Evolutionary conservation across 192 early-diverging fungal species (phyloP), one percentile per base, ranked within the genome.

Genomic region (Gamsiella multidivaricata): DNA sequence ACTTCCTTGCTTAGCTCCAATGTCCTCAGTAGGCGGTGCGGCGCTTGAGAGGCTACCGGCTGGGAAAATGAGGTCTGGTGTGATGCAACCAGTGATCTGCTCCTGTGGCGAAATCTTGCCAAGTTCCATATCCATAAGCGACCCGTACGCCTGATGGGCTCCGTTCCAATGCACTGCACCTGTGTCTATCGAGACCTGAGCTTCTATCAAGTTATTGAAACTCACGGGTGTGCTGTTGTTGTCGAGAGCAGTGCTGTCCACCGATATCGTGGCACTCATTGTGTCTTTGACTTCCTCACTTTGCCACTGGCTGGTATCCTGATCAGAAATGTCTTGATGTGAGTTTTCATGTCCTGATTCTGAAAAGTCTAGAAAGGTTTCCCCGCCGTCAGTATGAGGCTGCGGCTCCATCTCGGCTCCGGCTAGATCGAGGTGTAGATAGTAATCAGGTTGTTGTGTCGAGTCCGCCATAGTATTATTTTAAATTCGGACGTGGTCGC

Each of bases 51-150:
- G 22, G 3, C 31, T 56, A 4, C 51, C 41, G 20, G 72, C 45
- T 23, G 53, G 50, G 29, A 78, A 78, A 41, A 69, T 78, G 8
- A 78, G 54, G 26, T 64, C 54, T 11, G 74, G 74, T 18, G 74
- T 69, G 20, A 78, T 69, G 37, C 45, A 78, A 17, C 42, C 54
- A 25, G 65, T 51, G 6, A 2, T 25, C 25, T 57, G 53, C 20
- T 62, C 54, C 5, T 55, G 28, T 11, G 49, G 46, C 7, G 67
- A 69, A 8, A 52, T 42, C 34, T 73, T 73, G 41, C 47, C 47
- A n/a, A 78, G 53, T 22, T 78, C 74, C 74, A 78, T 78, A 22
- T 69, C 74, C 65, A 78, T 69, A 5, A 78, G 61, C 1, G 74
- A 78, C 1, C 65, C 74, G 31, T 58, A 78, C 0, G 37, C 51